Evolutionary conservation across 2,329 filamentous ascomycete genomes (phyloP), one percentile per base, ranked within the genome.

Genomic region (Hymenoscyphus infarciens): DNA sequence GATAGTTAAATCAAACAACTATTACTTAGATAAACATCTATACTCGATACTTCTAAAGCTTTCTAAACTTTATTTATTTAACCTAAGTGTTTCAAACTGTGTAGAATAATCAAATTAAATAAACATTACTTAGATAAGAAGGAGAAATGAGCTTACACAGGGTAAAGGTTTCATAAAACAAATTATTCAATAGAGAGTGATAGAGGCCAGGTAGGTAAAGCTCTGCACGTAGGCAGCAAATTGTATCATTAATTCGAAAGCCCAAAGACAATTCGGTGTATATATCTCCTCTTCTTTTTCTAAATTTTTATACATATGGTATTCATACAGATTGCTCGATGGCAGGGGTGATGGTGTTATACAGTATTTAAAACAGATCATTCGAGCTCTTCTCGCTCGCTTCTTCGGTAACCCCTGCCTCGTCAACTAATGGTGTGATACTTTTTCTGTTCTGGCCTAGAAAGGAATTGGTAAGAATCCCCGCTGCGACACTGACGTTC

Each of bases 401-500:
- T 39, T 39, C n/a, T 57, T 57, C 31, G 10, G 11, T 16, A 29
- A 8, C n/a, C 31, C 27, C 55, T 25, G 31, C 55, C 19, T 38
- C 33, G 11, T 57, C 55, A 8, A 35, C 33, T 25, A 15, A 2
- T 3, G 27, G 27, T 25, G 53, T 33, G 53, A 55, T 33, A 4
- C 25, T 19, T 29, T 5, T 16, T 33, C 25, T 55, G 25, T 19
- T 31, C 29, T 13, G 25, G 53, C 25, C 25, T 15, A 55, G 15
- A 15, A 95, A 91, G 0, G 87, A 80, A 66, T 87, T 83, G 65
- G 87, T 88, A 58, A 98, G 77, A 57, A 98, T 78, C 0, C 86
- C 92, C 6, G 91, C 86, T 1, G 95, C 94, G 22, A 96, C 93
- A 72, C 91, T 92, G 45, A 98, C 95, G 74, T 99, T 98, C 74